Percentiles rank a stretch among this genome's conserved stretches.
phyloP scores from a whole-genome alignment of 164 flowering plant species.

The Warburgia ugandensis region DNA sequence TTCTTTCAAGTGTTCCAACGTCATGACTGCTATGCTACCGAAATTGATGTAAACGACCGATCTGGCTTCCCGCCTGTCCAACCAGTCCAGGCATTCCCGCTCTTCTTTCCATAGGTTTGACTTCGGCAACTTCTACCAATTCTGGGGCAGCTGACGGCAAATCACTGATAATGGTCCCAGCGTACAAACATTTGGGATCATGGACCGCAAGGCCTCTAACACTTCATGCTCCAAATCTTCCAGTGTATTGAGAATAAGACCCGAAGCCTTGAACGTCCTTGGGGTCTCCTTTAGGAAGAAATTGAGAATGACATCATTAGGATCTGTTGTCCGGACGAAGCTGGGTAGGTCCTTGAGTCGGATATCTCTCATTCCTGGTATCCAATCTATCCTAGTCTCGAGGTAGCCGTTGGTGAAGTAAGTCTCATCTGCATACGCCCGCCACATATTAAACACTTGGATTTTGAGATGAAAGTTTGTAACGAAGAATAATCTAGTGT shows the following conservation, averaged over 20 bases:
- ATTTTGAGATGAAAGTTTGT: too few species aligned
- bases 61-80: constrained; percentile 22
- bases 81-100: constrained; percentile 28
- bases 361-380: constrained; percentile 7
- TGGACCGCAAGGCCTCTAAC: constrained; percentile 1
- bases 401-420: constrained; percentile 6
- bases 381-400: constrained; percentile 6
- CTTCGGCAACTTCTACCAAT: constrained; percentile 9
- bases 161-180: constrained; percentile 15
- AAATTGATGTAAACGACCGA: constrained; percentile 45
- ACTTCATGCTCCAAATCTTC: constrained; percentile 8
- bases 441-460: too few species aligned
- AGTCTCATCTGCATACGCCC: constrained; percentile 11
- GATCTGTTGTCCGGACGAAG: constrained; percentile 8
- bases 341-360: constrained; percentile 8
- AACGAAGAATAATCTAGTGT: too few species aligned
- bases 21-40: constrained; percentile 38
- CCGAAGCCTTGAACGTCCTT: constrained; percentile 1
- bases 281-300: background rate
- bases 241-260: constrained; percentile 9
- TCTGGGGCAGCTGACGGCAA: background rate
- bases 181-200: background rate
- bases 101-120: constrained; percentile 49
- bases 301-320: constrained; percentile 10
- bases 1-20: constrained; percentile 29